These are phyloP conservation scores for Solanum virginianum DNA, from an alignment of 257 asterid genomes.

Conservation along the genomic window DNA sequence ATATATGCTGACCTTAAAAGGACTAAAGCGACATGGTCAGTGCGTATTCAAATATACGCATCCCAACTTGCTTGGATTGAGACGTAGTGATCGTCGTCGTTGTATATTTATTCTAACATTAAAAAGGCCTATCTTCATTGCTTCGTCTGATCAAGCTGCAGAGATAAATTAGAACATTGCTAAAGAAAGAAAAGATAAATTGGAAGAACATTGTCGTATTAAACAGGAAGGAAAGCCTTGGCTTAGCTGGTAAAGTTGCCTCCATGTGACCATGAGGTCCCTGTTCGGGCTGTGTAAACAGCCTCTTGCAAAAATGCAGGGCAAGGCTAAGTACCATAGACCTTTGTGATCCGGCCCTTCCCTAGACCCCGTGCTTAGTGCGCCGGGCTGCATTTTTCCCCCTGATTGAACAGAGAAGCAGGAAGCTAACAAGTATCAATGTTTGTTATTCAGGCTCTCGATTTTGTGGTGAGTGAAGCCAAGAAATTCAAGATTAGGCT, in stretches of 20 bases:
- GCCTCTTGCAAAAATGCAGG: too few relatives aligned
- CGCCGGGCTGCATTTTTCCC: too few relatives aligned
- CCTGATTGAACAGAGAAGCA: neutral
- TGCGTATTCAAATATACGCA: neutral
- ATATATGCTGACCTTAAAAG: neutral
- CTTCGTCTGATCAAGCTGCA: neutral
- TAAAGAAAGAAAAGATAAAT: too few relatives aligned
- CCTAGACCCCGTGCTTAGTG: too few relatives aligned
- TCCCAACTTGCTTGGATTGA: neutral
- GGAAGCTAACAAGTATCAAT: neutral
- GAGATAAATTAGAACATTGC: neutral
- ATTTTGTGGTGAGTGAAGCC: constrained; percentile 87
- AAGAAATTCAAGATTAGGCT: constrained; percentile 69
- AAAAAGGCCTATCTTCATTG: neutral
- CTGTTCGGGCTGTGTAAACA: too few relatives aligned
- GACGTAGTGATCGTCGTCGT: neutral
- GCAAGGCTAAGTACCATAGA: too few relatives aligned
- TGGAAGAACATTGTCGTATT: neutral
- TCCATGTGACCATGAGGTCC: too few relatives aligned
- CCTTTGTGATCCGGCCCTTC: too few relatives aligned
- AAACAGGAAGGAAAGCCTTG: neutral
- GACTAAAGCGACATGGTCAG: neutral
- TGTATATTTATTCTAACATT: neutral
- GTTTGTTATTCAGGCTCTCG: constrained; percentile 48
- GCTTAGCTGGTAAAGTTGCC: too few relatives aligned